Percentiles rank a stretch among this genome's conserved stretches.
phyloP scores from a whole-genome alignment of 768 basidiomycete species.

The Mycena haematopus region DNA sequence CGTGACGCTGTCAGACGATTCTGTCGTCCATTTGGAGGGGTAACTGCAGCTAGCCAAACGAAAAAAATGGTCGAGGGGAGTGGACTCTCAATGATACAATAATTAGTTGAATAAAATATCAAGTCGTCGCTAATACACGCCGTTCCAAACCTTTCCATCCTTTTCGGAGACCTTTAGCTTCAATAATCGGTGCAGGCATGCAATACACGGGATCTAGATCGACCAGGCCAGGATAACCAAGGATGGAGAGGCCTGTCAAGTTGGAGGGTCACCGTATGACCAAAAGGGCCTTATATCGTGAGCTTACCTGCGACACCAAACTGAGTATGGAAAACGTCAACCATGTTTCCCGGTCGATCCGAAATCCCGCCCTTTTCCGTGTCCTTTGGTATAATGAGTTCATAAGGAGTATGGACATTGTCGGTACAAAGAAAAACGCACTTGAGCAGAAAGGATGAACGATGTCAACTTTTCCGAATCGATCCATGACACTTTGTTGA shows the following conservation, averaged over 20 bases:
- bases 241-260: constrained; percentile 75
- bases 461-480: constrained; percentile 74
- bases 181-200: constrained; percentile 60
- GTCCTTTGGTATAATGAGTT: constrained; percentile 58
- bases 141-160: not conserved
- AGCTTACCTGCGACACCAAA: constrained; percentile 85
- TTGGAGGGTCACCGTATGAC: not conserved
- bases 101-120: too few relatives aligned
- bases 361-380: constrained; percentile 91
- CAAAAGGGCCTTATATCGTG: constrained; percentile 16
- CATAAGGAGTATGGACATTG: not conserved
- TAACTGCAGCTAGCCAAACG: too few relatives aligned
- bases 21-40: too few relatives aligned
- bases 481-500: constrained; percentile 87
- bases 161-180: constrained; percentile 54
- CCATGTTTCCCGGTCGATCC: constrained; percentile 91
- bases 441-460: constrained; percentile 92
- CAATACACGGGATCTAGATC: constrained; percentile 51
- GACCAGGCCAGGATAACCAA: constrained; percentile 84
- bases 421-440: constrained; percentile 37
- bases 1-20: too few relatives aligned
- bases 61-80: too few relatives aligned
- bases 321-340: constrained; percentile 95
- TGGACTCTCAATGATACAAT: not conserved
- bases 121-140: too few relatives aligned